Conservation (phyloP, 306 rosid species). For the Rosa rugosa region DNA sequence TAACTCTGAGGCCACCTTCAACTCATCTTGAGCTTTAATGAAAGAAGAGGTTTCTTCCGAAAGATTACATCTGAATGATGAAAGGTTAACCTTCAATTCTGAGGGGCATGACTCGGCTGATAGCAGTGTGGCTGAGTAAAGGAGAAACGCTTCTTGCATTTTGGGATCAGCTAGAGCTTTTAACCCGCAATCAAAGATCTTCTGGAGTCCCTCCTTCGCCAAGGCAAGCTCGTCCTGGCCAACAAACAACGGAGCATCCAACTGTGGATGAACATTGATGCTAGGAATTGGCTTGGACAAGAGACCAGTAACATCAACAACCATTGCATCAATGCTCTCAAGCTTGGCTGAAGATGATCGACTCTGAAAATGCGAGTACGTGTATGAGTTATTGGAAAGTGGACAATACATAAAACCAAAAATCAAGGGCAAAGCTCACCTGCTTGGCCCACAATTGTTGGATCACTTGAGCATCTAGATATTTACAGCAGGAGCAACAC, state of each 20-base stretch:
- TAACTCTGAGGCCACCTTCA: not conserved
- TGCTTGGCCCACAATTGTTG: too few relatives aligned
- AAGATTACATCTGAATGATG: not conserved
- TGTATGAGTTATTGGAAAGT: too few relatives aligned
- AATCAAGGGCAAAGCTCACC: too few relatives aligned
- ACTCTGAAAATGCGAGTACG: not conserved
- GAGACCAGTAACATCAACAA: not conserved
- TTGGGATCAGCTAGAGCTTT: not conserved
- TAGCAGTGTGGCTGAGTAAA: too few relatives aligned
- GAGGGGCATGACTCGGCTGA: too few relatives aligned
- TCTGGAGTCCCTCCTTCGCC: not conserved
- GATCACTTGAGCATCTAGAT: too few relatives aligned
- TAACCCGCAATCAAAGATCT: slow-evolving; percentile 1
- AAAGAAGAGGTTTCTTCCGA: not conserved
- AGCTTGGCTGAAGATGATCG: not conserved
- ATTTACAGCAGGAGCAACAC: too few relatives aligned
- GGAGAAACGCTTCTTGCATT: not conserved
- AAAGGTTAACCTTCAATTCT: not conserved
- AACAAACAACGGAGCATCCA: not conserved
- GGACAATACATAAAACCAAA: too few relatives aligned
- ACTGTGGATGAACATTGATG: too few relatives aligned
- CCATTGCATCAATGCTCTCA: not conserved
- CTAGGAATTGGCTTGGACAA: not conserved
- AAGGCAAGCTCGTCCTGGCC: not conserved
- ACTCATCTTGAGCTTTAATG: not conserved